Evolutionary conservation across 2,329 filamentous ascomycete genomes (phyloP), one percentile per base, ranked within the genome.

Genomic region (Akanthomyces lecanii): DNA sequence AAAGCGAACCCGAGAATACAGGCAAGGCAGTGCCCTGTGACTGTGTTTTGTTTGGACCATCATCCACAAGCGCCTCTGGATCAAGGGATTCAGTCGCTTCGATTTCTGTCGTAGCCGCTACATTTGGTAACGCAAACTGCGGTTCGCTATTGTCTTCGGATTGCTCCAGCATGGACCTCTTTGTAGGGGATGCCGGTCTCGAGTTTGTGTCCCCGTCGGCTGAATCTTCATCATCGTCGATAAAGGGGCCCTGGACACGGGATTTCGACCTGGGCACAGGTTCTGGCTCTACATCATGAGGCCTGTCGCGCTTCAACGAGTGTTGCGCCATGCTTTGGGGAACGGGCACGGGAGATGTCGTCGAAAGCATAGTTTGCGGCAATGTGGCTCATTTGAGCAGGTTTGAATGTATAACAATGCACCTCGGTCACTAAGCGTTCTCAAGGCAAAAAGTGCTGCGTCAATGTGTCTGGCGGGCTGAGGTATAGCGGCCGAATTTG

Each of bases 341-440:
- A 64, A 85, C 85, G 30, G 78, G 70, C 23, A 86, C 74, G 2
- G 86, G 83, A 16, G 87, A 87, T 7, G 87, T 88, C 45, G 83
- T 78, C 44, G 82, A 78, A 30, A 84, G 76, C 85, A 89, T 89
- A 50, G 69, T 78, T 64, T 33, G 8, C 33, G 21, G 21, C 52
- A 48, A 50, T n/a, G 12, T 14, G 23, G 14, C 25, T 62, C 14
- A 50, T 53, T 14, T 40, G 21, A 61, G 25, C 44, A 36, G 7
- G n/a, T 51, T 21, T 5, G 18, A 33, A 51, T n/a, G 21, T 28
- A 18, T 21, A 6, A 30, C 5, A 48, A 61, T 38, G 51, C 4
- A 12, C 30, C n/a, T 51, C 10, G 33, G 18, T 30, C 10, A 12
- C 23, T 33, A 23, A 21, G 44, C 18, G 11, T 45, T 14, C 18